Percentiles rank a stretch among this genome's conserved stretches.
phyloP scores from a whole-genome alignment of 345 rosid genomes.

The Hibiscus trionum region DNA sequence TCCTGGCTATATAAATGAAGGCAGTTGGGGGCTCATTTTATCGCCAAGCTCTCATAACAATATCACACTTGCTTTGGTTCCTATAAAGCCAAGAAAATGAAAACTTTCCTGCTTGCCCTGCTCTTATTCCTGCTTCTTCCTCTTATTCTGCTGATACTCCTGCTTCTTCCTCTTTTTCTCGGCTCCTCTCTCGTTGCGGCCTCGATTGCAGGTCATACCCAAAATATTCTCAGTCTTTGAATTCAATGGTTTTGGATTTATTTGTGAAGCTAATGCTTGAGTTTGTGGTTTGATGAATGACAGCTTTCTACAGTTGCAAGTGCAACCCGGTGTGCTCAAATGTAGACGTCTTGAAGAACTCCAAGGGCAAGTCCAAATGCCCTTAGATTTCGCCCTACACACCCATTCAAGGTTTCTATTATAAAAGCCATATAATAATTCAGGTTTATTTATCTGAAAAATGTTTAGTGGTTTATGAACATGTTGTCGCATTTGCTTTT shows the following conservation, averaged over 20 bases:
- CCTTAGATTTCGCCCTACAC: too few relatives aligned
- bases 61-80: neutral
- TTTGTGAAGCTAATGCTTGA: neutral
- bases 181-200: constrained; percentile 37
- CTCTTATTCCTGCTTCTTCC: constrained; percentile 24
- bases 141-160: constrained; percentile 27
- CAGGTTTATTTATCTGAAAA: neutral
- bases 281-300: neutral
- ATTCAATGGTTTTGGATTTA: neutral
- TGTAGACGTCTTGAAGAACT: constrained; percentile 56
- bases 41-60: too few relatives aligned
- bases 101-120: neutral
- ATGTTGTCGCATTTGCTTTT: neutral
- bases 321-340: constrained; percentile 62
- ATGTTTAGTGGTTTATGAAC: neutral
- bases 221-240: neutral
- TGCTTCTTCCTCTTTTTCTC: constrained; percentile 36
- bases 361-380: constrained; percentile 64
- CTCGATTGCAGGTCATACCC: constrained; percentile 36
- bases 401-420: neutral
- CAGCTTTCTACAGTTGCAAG: constrained; percentile 40
- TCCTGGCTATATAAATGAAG: constrained; percentile 21
- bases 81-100: constrained; percentile 23
- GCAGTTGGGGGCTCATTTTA: neutral
- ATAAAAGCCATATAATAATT: neutral